Evolutionary conservation across 495 filamentous ascomycete species (phyloP).

Genomic region (Penicillium pulvis): DNA sequence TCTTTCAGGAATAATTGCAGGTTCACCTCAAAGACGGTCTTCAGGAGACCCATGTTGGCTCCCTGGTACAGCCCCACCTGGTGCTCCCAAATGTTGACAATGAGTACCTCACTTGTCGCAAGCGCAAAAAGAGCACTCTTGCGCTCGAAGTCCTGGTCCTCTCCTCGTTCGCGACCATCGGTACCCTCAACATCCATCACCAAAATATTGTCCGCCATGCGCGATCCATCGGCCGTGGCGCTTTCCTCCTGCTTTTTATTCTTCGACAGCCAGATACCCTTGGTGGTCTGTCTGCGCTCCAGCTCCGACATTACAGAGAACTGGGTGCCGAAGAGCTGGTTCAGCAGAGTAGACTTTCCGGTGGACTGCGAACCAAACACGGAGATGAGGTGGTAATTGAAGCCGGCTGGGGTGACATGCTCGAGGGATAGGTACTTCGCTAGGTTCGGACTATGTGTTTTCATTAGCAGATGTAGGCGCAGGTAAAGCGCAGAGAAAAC

Average conservation of each 20-base stretch:
- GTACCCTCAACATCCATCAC: constrained; percentile 99
- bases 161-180: constrained; percentile 92
- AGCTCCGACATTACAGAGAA: constrained; percentile 96
- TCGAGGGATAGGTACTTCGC: constrained; percentile 78
- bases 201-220: constrained; percentile 95
- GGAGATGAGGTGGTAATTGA: constrained; percentile 98
- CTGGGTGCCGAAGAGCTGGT: constrained; percentile 91
- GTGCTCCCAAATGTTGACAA: constrained; percentile 99
- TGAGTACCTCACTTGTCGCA: constrained; percentile 95
- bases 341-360: constrained; percentile 95
- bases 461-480: constrained; percentile 27
- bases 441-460: constrained; percentile 65
- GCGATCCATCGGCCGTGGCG: constrained; percentile 34
- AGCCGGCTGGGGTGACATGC: constrained; percentile 80
- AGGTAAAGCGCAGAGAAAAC: constrained; percentile 1
- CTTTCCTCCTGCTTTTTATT: constrained; percentile 64
- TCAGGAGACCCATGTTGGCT: constrained; percentile 96
- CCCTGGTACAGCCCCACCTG: constrained; percentile 98
- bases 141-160: constrained; percentile 98
- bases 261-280: constrained; percentile 99
- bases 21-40: constrained; percentile 99
- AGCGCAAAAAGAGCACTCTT: constrained; percentile 97
- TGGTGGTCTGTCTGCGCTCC: constrained; percentile 92
- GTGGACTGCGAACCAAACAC: constrained; percentile 99
- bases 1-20: constrained; percentile 95